phyloP scores from a whole-genome alignment of 805 yeast genomes.

The Yarrowia sp. region DNA sequence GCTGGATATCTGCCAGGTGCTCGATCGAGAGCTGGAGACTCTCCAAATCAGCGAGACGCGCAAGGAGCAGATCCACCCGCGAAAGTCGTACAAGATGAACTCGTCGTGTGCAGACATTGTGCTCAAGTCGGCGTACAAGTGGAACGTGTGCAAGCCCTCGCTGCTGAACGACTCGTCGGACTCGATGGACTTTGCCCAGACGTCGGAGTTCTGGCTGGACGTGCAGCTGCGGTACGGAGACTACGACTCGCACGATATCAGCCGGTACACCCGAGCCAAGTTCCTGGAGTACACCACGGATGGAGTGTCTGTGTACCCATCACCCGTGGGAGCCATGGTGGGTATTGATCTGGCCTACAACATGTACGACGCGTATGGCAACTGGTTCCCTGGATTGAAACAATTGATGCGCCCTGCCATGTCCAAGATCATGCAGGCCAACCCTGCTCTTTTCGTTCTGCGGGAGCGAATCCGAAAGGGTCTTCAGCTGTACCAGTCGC shows the following conservation, averaged over 20 bases:
- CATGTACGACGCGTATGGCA: conserved; percentile 95
- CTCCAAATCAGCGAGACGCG: conserved; percentile 84
- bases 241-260: conserved; percentile 95
- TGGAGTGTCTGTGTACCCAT: conserved; percentile 82
- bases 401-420: conserved; percentile 88
- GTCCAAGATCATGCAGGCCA: conserved; percentile 92
- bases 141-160: conserved; percentile 83
- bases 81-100: conserved; percentile 97
- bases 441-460: conserved; percentile 89
- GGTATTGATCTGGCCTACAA: conserved; percentile 95
- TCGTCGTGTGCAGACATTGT: conserved; percentile 93
- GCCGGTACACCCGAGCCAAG: conserved; percentile 91
- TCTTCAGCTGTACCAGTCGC: conserved; percentile 88
- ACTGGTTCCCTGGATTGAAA: conserved; percentile 96
- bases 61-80: conserved; percentile 92
- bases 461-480: conserved; percentile 95
- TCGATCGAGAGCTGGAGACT: conserved; percentile 85
- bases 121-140: conserved; percentile 72
- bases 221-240: conserved; percentile 96
- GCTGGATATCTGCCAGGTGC: conserved; percentile 88
- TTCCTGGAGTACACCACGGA: conserved; percentile 93
- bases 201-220: conserved; percentile 88
- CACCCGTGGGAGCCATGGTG: conserved; percentile 89
- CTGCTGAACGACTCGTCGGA: conserved; percentile 76
- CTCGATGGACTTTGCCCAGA: conserved; percentile 60